Base-by-base conservation (phyloP, 345 rosid genomes). In the Raphanus sativus region DNA sequence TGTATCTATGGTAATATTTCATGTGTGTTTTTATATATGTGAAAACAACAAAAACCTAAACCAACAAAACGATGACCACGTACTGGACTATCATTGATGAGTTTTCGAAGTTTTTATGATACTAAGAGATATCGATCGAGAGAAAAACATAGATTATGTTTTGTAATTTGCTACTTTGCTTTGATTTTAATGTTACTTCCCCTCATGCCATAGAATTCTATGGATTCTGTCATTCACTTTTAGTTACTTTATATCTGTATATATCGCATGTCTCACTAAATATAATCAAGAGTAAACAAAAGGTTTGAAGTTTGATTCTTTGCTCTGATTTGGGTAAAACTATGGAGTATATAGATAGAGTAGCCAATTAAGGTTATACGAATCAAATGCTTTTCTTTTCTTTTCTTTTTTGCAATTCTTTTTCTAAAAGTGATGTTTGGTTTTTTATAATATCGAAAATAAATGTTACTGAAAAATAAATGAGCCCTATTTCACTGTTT, bases 261-360 rank as follows among this genome's bases (percentile, higher is more conserved):
- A n/a, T 42, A 29, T 9, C 52, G n/a, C 30, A 33, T 36, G 8
- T 13, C 25, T 60, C 15, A 26, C 24, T 16, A 74, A 42, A 17
- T 38, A 62, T 21, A n/a, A 60, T 29, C 52, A 74, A 62, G 75
- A 80, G 82, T 80, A 70, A 74, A 74, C 79, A 80, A 80, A 80
- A 80, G 68, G 71, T 69, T 36, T 69, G 40, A 54, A 15, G 30
- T 67, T 74, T 17, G 50, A 80, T 80, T 80, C 75, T 69, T 69
- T 80, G 75, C 82, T 74, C 69, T 55, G 5, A 25, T 56, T 56
- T 15, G 56, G 71, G 79, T 69, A 80, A 74, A 69, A 68, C 71
- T 56, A 74, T 26, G 52, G 34, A 79, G 67, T 61, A 50, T 50
- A 50, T 40, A 55, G 67, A 9, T 28, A 25, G n/a, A 75, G 45